Evolutionary conservation across 768 basidiomycete genomes (phyloP), one percentile per base, ranked within the genome.

Genomic region (Filobasidium wieringae): DNA sequence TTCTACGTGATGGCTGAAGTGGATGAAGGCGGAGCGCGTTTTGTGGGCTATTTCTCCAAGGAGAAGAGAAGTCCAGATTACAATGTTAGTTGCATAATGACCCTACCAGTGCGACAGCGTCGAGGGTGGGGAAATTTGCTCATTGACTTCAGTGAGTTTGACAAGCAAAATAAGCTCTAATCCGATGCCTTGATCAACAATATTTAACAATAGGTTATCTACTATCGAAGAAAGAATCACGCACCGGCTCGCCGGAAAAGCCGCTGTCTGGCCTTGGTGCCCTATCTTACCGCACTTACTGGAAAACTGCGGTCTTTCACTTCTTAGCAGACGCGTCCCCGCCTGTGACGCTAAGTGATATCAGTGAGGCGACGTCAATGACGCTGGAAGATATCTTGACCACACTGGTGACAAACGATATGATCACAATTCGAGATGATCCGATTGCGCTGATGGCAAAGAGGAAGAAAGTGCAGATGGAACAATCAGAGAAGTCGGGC

Each of bases 41-140:
- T 99, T 68, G 86, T 99, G 53, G 95, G 95, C 7, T 99, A 99
- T 73, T 99, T 99, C 72, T 88, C 86, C 76, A 99, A 99, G 74
- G 95, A 99, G 79, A 99, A 99, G 77, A 80, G 88, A 53, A 92
- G 89, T 71, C 85, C 86, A 55, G 91, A 90, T 68, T 91, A 90
- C 74, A 99, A 99, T 76, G 84, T 99, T 64, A 93, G 90, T 74
- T 99, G 95, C 78, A 99, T 99, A 70, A 96, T 99, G 92, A 97
- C 95, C 17, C 77, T 99, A 19, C 95, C 95, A 1, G 86, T 96
- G 36, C 78, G 91, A 63, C 93, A 96, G 74, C 78, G 93, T 62
- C 84, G 86, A 73, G 95, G 95, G 0, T 99, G 93, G 92, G 95
- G 95, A 12, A 89, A 90, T 73, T 79, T 89, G 55, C 79, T 99